These are phyloP conservation scores for Mucor plumbeus DNA, from an alignment of 371 early-diverging fungal genomes.

Conservation along the genomic window DNA sequence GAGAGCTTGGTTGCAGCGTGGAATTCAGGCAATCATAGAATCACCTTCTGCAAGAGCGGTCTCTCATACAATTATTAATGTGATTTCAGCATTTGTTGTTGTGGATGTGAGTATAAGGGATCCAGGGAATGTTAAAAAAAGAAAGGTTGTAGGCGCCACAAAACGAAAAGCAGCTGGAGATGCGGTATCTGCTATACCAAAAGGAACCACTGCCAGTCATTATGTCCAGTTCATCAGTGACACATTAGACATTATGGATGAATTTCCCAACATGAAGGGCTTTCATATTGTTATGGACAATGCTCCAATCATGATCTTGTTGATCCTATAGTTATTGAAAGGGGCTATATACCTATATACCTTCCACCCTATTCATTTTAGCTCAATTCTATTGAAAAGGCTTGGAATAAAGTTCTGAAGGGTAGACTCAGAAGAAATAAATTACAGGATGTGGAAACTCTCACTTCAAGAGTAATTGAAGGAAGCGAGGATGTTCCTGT, in stretches of 20 bases:
- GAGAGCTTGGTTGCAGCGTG: slow-evolving; percentile 11
- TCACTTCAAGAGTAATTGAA: no score
- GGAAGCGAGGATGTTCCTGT: no score
- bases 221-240: slow-evolving; percentile 16
- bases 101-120: slow-evolving; percentile 14
- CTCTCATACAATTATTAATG: no score
- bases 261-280: slow-evolving; percentile 15
- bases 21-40: slow-evolving; percentile 3
- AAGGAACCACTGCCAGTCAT: slow-evolving; percentile 13
- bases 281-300: no score
- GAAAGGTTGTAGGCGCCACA: slow-evolving; percentile 3
- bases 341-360: no score
- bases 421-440: no score
- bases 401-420: no score
- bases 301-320: no score
- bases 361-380: no score
- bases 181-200: not conserved
- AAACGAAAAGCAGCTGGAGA: slow-evolving; percentile 14
- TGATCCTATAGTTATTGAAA: no score
- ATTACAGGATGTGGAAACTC: no score
- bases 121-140: slow-evolving; percentile 1
- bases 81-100: slow-evolving; percentile 21
- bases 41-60: slow-evolving; percentile 13
- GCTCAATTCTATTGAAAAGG: no score
- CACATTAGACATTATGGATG: slow-evolving; percentile 13